phyloP scores from a whole-genome alignment of 768 basidiomycete genomes.

The Tylopilus felleus region DNA sequence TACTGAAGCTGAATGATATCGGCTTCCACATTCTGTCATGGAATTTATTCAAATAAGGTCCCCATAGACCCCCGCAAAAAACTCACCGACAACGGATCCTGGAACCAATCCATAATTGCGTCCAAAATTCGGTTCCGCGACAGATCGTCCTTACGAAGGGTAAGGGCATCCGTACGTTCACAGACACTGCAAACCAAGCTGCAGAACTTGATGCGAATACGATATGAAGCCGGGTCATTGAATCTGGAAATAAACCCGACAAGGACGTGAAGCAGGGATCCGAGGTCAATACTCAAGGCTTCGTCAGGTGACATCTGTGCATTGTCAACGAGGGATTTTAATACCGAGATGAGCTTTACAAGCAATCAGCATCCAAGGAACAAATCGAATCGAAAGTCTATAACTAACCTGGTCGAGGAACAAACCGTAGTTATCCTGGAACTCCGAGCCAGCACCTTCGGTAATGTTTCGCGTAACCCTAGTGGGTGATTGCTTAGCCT shows the following conservation, averaged over 20 bases:
- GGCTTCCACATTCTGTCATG: slow-evolving; percentile 34
- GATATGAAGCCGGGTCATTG: slow-evolving; percentile 47
- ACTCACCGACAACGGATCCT: slow-evolving; percentile 49
- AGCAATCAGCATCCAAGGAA: slow-evolving; percentile 10
- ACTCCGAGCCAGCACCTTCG: slow-evolving; percentile 43
- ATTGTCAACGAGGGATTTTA: slow-evolving; percentile 79
- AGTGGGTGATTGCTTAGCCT: neutral
- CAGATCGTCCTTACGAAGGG: slow-evolving; percentile 62
- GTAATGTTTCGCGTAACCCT: slow-evolving; percentile 54
- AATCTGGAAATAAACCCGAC: slow-evolving; percentile 66
- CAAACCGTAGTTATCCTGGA: slow-evolving; percentile 37
- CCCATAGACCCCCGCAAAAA: neutral
- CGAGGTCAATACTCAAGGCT: slow-evolving; percentile 60
- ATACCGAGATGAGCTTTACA: slow-evolving; percentile 64
- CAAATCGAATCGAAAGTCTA: neutral
- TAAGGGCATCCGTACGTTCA: slow-evolving; percentile 55
- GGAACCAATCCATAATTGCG: slow-evolving; percentile 77
- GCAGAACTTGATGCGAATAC: slow-evolving; percentile 77
- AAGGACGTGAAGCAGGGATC: slow-evolving; percentile 54
- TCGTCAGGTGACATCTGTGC: slow-evolving; percentile 56
- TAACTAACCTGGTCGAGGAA: slow-evolving; percentile 70
- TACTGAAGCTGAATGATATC: slow-evolving; percentile 40
- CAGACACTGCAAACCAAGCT: slow-evolving; percentile 66
- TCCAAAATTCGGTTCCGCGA: slow-evolving; percentile 73
- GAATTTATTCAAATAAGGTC: neutral